Conservation (phyloP, 306 rosid species). For the Abrus pulchellus region DNA sequence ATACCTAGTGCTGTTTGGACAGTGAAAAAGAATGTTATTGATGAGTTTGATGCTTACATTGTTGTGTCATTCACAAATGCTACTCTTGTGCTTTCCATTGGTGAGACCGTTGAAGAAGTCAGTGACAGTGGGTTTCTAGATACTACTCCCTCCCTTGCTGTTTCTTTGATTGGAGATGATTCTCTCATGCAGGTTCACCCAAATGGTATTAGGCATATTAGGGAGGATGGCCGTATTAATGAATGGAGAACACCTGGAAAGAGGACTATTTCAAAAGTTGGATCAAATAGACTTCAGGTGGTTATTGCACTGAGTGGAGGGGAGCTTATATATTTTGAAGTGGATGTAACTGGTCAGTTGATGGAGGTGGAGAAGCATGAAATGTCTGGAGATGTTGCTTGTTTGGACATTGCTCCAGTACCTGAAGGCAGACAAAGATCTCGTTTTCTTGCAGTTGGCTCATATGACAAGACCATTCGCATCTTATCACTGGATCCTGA, state of each 20-base stretch:
- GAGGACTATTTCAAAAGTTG: conserved; percentile 90
- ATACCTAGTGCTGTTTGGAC: conserved; percentile 98
- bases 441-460: conserved; percentile 96
- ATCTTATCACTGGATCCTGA: conserved; percentile 94
- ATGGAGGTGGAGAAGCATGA: conserved; percentile 98
- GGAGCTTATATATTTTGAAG: conserved; percentile 94
- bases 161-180: conserved; percentile 98
- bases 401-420: conserved; percentile 93
- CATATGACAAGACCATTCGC: conserved; percentile 89
- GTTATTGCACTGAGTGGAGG: conserved; percentile 97
- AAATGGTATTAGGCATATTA: conserved; percentile 97
- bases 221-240: conserved; percentile 97
- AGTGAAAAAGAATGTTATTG: conserved; percentile 88
- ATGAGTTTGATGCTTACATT: conserved; percentile 94
- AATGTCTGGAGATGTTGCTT: conserved; percentile 97
- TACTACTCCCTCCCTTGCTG: conserved; percentile 93
- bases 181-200: conserved; percentile 99
- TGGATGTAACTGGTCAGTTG: conserved; percentile 92
- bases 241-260: conserved; percentile 99
- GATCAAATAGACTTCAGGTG: conserved; percentile 93
- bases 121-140: conserved; percentile 97
- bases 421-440: conserved; percentile 97
- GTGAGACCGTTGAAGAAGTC: conserved; percentile 99
- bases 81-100: conserved; percentile 95
- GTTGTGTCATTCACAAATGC: conserved; percentile 96